Evolutionary conservation across 306 rosid genomes (phyloP).

Genomic region (Cotoneaster glaucophyllus): DNA sequence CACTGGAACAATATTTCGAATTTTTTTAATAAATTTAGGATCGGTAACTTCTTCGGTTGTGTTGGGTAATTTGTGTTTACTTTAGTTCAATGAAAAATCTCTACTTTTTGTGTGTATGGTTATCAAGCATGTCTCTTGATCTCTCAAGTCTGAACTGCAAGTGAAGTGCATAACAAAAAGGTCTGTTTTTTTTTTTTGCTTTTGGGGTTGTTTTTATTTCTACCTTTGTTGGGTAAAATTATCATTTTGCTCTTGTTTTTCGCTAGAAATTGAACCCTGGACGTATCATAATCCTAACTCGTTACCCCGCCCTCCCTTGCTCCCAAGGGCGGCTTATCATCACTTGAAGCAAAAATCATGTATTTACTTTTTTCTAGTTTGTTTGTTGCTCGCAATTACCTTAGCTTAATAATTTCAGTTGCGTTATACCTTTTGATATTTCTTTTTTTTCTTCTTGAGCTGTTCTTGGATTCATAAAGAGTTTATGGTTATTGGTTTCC

Average conservation of each 20-base stretch:
- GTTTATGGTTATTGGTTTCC: neutral
- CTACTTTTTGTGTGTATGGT: neutral
- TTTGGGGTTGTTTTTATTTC: neutral
- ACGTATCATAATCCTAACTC: too few species aligned
- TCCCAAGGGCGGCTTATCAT: too few species aligned
- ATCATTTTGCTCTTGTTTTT: neutral
- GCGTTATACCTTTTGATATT: neutral
- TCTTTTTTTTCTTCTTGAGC: neutral
- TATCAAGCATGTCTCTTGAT: too few species aligned
- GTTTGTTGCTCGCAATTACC: neutral
- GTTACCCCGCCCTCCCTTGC: too few species aligned
- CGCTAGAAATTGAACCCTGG: too few species aligned
- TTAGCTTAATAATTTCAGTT: too few species aligned
- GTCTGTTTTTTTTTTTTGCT: too few species aligned
- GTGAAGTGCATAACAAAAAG: neutral
- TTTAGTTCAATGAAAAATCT: neutral
- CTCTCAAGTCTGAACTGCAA: neutral
- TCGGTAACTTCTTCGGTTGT: neutral
- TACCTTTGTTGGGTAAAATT: neutral
- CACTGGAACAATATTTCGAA: neutral
- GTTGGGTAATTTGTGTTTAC: neutral
- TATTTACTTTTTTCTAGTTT: too few species aligned
- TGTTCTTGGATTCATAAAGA: neutral
- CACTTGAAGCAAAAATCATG: too few species aligned
- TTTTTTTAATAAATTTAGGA: neutral